Percentiles rank a stretch among this genome's conserved stretches.
Evolutionary conservation across 495 filamentous ascomycete species (phyloP).

Genomic region (Platismatia glauca): DNA sequence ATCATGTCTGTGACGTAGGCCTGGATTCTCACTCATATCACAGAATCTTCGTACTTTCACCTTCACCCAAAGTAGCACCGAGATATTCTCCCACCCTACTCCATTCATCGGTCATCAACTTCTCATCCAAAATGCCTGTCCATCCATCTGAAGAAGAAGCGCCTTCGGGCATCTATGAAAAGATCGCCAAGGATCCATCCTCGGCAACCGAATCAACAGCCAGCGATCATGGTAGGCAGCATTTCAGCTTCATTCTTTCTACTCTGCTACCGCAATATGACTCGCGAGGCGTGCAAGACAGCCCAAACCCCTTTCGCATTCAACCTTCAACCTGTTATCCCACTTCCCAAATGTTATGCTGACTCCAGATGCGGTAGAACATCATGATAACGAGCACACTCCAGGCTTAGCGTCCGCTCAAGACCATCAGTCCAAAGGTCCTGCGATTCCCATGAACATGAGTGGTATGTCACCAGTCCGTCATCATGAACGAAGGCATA

Average conservation of each 20-base stretch:
- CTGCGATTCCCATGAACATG: slow-evolving; percentile 33
- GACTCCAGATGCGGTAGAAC: not conserved
- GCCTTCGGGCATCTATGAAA: slow-evolving; percentile 24
- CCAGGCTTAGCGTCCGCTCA: slow-evolving; percentile 30
- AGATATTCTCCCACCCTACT: not conserved
- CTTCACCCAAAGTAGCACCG: not conserved
- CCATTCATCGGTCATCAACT: not conserved
- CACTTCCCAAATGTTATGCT: not conserved
- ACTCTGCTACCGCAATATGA: not conserved
- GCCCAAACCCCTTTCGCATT: no score
- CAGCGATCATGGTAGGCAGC: slow-evolving; percentile 19
- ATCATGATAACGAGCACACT: slow-evolving; percentile 23
- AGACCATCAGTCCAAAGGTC: slow-evolving; percentile 38
- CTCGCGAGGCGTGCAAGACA: not conserved
- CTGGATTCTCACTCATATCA: not conserved
- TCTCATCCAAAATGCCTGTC: slow-evolving; percentile 30
- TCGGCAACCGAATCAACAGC: slow-evolving; percentile 25
- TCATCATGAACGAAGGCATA: not conserved
- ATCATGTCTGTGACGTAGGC: slow-evolving; percentile 1
- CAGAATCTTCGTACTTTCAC: not conserved
- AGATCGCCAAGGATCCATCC: slow-evolving; percentile 29
- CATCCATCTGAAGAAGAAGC: slow-evolving; percentile 35
- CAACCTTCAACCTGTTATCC: not conserved
- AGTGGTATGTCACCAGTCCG: slow-evolving; percentile 29
- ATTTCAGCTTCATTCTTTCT: not conserved